Percentiles rank a stretch among this genome's conserved stretches.
phyloP scores from a whole-genome alignment of 202 grass and related monocot genomes.

The Sporobolus alterniflorus region DNA sequence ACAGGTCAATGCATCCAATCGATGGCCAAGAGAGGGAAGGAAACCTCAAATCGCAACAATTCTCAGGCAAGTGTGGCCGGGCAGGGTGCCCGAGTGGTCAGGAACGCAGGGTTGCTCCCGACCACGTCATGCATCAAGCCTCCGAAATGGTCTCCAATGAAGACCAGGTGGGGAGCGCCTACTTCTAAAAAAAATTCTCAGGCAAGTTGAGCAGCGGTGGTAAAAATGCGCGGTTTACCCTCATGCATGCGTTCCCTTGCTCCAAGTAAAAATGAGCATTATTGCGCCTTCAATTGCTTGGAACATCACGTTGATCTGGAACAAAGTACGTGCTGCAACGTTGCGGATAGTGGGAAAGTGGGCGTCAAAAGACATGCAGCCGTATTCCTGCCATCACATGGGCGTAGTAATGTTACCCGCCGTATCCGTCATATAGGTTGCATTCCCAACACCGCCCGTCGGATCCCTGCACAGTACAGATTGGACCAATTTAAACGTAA shows the following conservation, averaged over 20 bases:
- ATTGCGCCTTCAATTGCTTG: not conserved
- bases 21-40: not conserved
- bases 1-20: not conserved
- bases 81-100: no score
- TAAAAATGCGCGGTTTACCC: not conserved
- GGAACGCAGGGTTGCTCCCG: no score
- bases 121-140: no score
- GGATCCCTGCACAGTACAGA: not conserved
- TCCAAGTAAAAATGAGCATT: no score
- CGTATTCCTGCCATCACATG: not conserved
- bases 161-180: no score
- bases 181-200: no score
- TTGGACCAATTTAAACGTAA: no score
- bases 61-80: no score
- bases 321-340: not conserved
- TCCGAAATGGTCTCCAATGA: no score
- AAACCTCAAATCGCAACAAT: constrained; percentile 27
- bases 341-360: not conserved
- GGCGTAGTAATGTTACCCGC: not conserved
- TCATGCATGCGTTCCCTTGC: not conserved
- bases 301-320: not conserved
- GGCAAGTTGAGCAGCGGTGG: no score
- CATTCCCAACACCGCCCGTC: no score
- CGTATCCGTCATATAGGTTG: not conserved
- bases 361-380: not conserved